A percentile compares a stretch with the other conserved stretches of the same genome.
Evolutionary conservation across 345 rosid species (phyloP).

Genomic region (Microthlaspi erraticum): DNA sequence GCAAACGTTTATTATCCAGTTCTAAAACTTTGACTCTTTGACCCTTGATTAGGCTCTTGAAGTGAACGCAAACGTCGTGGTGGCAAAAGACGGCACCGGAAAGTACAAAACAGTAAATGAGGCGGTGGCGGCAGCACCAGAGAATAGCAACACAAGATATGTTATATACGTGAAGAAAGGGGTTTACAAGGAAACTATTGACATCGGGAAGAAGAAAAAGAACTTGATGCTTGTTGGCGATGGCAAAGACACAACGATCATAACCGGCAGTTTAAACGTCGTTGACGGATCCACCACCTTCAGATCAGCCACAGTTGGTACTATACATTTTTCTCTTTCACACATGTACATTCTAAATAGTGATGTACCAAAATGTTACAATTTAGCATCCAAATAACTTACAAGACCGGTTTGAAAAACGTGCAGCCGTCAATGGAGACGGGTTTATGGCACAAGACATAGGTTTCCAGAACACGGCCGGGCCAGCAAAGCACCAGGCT

Average conservation of each 20-base stretch:
- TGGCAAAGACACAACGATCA: slow-evolving; percentile 65
- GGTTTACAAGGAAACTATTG: slow-evolving; percentile 67
- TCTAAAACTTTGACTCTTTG: slow-evolving; percentile 12
- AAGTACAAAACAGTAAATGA: slow-evolving; percentile 71
- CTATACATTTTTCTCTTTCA: background rate
- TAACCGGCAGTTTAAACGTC: slow-evolving; percentile 67
- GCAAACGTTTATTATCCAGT: no score
- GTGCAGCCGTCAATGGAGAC: slow-evolving; percentile 72
- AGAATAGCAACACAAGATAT: slow-evolving; percentile 54
- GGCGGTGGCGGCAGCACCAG: slow-evolving; percentile 73
- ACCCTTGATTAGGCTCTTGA: slow-evolving; percentile 25
- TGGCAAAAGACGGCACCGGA: slow-evolving; percentile 79
- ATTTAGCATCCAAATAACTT: background rate
- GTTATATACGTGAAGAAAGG: slow-evolving; percentile 83
- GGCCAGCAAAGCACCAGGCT: slow-evolving; percentile 79
- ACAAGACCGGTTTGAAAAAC: slow-evolving; percentile 5
- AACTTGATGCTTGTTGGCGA: slow-evolving; percentile 84
- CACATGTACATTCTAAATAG: slow-evolving; percentile 17
- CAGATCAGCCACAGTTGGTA: slow-evolving; percentile 86
- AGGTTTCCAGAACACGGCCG: slow-evolving; percentile 80
- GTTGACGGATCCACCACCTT: slow-evolving; percentile 68
- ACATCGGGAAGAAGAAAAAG: slow-evolving; percentile 67
- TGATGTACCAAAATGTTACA: background rate
- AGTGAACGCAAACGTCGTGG: slow-evolving; percentile 62
- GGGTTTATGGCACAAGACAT: slow-evolving; percentile 92